These are phyloP conservation scores for Rhodotorula sp. DNA, from an alignment of 1,284 basidiomycete species.

Conservation along the genomic window DNA sequence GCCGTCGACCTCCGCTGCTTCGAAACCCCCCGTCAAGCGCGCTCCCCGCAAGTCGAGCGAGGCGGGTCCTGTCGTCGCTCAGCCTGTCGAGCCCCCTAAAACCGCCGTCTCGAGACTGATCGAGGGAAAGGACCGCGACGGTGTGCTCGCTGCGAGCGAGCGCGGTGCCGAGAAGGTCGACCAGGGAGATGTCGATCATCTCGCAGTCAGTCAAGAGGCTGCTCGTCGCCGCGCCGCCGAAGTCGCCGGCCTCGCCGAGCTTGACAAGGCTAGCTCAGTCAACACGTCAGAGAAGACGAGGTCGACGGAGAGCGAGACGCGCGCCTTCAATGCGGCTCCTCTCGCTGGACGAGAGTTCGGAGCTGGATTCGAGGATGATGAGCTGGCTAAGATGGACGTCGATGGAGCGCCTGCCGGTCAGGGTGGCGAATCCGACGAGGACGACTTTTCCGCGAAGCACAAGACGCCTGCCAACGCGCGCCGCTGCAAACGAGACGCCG, in stretches of 20 bases:
- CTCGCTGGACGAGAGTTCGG: not conserved
- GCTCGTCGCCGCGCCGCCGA: too few species aligned
- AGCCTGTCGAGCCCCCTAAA: not conserved
- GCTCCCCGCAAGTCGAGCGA: constrained; percentile 9
- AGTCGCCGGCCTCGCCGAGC: not conserved
- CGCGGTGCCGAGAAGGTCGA: too few species aligned
- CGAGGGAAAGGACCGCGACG: not conserved
- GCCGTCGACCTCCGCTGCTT: not conserved
- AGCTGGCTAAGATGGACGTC: too few species aligned
- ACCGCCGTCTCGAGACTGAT: not conserved
- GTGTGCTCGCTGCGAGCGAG: too few species aligned
- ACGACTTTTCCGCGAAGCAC: too few species aligned
- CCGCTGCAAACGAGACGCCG: not conserved
- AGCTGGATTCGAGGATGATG: not conserved
- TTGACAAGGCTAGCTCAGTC: not conserved
- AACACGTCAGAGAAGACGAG: too few species aligned
- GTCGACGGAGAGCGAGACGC: not conserved
- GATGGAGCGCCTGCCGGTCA: not conserved
- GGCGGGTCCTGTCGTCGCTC: not conserved
- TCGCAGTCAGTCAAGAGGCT: not conserved
- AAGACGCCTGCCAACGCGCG: not conserved
- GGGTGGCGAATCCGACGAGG: not conserved
- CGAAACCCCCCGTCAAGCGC: not conserved
- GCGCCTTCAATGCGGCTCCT: not conserved
- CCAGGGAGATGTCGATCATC: not conserved